These are phyloP conservation scores for Russula virescens DNA, from an alignment of 768 basidiomycete species.

Conservation along the genomic window DNA sequence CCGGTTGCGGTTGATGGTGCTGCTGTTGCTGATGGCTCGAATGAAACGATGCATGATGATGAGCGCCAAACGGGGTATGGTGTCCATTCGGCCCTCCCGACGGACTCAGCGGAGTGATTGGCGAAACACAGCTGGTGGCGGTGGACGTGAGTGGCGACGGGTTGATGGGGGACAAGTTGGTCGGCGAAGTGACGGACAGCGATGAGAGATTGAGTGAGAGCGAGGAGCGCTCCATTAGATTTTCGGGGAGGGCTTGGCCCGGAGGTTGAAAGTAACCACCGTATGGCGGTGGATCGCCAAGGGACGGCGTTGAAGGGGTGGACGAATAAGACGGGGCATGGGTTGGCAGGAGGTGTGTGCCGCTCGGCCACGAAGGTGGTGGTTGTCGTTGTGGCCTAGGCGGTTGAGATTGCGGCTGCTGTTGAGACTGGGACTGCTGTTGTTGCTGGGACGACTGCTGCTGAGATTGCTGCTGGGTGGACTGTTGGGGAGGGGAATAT, in stretches of 20 bases:
- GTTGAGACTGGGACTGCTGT: conserved; percentile 4
- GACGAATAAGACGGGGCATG: conserved; percentile 23
- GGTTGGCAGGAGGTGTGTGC: conserved; percentile 25
- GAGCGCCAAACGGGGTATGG: conserved; percentile 40
- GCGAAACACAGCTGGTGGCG: conserved; percentile 33
- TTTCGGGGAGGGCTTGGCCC: conserved; percentile 24
- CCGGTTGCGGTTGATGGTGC: conserved; percentile 27
- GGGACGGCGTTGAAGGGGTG: conserved; percentile 19
- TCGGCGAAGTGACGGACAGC: conserved; percentile 60
- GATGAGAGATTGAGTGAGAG: conserved; percentile 65
- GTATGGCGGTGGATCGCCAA: conserved; percentile 25
- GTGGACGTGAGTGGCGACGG: conserved; percentile 38
- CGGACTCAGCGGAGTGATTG: conserved; percentile 57
- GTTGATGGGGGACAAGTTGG: conserved; percentile 58
- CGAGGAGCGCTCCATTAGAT: conserved; percentile 31
- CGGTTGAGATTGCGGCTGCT: not conserved
- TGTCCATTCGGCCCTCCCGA: conserved; percentile 38
- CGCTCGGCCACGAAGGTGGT: conserved; percentile 25
- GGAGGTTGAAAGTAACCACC: conserved; percentile 24
- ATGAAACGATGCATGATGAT: conserved; percentile 39
- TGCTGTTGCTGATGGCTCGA: conserved; percentile 10
- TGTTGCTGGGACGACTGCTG: conserved; percentile 23
- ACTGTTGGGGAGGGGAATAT: conserved; percentile 31
- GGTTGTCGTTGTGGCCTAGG: conserved; percentile 28
- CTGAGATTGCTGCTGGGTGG: conserved; percentile 26